A percentile compares a stretch with the other conserved stretches of the same genome.
phyloP scores from a whole-genome alignment of 164 flowering plant species.

The Piper longum region DNA sequence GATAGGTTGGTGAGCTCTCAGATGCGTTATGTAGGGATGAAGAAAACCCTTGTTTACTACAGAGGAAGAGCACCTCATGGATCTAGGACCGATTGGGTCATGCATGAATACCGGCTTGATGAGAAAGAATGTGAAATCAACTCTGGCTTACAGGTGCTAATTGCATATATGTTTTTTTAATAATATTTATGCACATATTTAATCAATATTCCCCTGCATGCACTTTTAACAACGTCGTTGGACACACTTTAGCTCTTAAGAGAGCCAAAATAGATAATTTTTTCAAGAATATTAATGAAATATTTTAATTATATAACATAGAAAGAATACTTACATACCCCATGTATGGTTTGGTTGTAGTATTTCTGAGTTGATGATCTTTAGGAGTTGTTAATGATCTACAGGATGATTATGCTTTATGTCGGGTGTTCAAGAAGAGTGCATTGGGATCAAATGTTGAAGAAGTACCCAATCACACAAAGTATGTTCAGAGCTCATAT shows the following conservation, averaged over 20 bases:
- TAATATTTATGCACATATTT: too few relatives aligned
- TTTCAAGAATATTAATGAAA: not conserved
- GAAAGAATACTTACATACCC: too few relatives aligned
- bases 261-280: too few relatives aligned
- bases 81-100: constrained; percentile 72
- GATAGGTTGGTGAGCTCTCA: constrained; percentile 74
- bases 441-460: constrained; percentile 6
- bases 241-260: too few relatives aligned
- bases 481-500: constrained; percentile 4
- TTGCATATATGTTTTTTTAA: not conserved
- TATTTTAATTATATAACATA: too few relatives aligned
- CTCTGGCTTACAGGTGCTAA: constrained; percentile 55
- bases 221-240: too few relatives aligned
- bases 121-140: constrained; percentile 60
- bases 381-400: not conserved
- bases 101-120: constrained; percentile 93
- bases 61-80: constrained; percentile 96
- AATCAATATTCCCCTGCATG: too few relatives aligned
- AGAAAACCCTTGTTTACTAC: constrained; percentile 89
- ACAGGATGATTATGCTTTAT: constrained; percentile 89
- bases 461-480: constrained; percentile 1
- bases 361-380: not conserved
- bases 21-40: constrained; percentile 68
- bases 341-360: too few relatives aligned
- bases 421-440: constrained; percentile 81